These are phyloP conservation scores for Maudiozyma barnettii DNA, from an alignment of 805 yeast species.

Conservation along the genomic window DNA sequence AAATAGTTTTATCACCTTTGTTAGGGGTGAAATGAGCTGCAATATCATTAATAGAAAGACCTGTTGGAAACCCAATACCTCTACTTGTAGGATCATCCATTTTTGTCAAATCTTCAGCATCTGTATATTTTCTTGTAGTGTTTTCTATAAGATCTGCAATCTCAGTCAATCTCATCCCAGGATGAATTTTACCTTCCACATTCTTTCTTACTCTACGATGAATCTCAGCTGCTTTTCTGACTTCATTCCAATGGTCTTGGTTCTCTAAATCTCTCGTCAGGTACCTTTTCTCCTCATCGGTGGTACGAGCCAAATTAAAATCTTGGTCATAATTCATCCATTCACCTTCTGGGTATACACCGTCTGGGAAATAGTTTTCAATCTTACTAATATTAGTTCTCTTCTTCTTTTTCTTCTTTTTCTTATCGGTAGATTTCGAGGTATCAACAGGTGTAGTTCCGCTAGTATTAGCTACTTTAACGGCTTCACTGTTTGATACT, in stretches of 20 bases:
- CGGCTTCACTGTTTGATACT: no score
- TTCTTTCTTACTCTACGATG: slow-evolving; percentile 85
- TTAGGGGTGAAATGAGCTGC: slow-evolving; percentile 99
- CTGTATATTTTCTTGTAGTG: slow-evolving; percentile 65
- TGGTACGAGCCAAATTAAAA: slow-evolving; percentile 61
- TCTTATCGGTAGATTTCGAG: slow-evolving; percentile 29
- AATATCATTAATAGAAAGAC: slow-evolving; percentile 81
- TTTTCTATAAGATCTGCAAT: slow-evolving; percentile 86
- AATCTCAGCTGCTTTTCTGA: slow-evolving; percentile 92
- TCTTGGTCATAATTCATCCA: slow-evolving; percentile 64
- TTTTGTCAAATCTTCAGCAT: slow-evolving; percentile 48
- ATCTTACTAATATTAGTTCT: slow-evolving; percentile 51
- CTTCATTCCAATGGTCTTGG: slow-evolving; percentile 64
- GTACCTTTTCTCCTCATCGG: slow-evolving; percentile 79
- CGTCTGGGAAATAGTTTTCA: slow-evolving; percentile 57
- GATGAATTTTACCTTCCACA: slow-evolving; percentile 63
- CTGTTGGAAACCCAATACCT: slow-evolving; percentile 98
- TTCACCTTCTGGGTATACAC: slow-evolving; percentile 77
- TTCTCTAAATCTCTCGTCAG: slow-evolving; percentile 48
- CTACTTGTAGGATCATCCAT: slow-evolving; percentile 36
- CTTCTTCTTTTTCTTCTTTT: slow-evolving; percentile 51
- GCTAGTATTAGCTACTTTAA: background rate
- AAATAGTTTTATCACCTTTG: slow-evolving; percentile 78
- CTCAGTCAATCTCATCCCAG: slow-evolving; percentile 88
- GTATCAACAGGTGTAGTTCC: background rate